Conservation (phyloP, 345 rosid species). For the Pelargonium nanum region DNA sequence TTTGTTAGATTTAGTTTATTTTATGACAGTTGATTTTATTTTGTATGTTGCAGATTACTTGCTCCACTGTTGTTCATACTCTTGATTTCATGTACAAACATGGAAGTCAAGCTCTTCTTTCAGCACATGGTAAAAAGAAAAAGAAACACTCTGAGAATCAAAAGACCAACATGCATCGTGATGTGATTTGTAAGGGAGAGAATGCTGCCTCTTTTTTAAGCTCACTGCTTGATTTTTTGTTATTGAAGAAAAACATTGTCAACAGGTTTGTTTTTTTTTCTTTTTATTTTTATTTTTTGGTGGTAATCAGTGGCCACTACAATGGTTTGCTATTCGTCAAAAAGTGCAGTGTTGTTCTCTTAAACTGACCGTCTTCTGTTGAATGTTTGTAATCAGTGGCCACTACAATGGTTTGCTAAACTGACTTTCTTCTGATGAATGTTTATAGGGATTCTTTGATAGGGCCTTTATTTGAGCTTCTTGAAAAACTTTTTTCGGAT, state of each 20-base stretch:
- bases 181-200: slow-evolving; percentile 30
- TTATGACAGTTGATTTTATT: slow-evolving; percentile 1
- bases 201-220: slow-evolving; percentile 37
- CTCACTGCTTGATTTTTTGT: slow-evolving; percentile 67
- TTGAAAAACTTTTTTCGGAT: slow-evolving; percentile 36
- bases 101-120: slow-evolving; percentile 14
- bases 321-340: no score
- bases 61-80: slow-evolving; percentile 43
- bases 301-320: not conserved
- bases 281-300: not conserved
- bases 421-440: slow-evolving; percentile 5
- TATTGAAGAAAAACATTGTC: slow-evolving; percentile 61
- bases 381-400: slow-evolving; percentile 7
- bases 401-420: not conserved
- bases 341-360: not conserved
- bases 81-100: slow-evolving; percentile 36
- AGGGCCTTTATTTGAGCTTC: slow-evolving; percentile 68
- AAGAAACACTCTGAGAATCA: slow-evolving; percentile 26
- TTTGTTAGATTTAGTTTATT: not conserved
- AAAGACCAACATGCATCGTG: slow-evolving; percentile 19
- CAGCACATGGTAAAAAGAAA: slow-evolving; percentile 42
- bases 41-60: slow-evolving; percentile 48
- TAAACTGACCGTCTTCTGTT: slow-evolving; percentile 5
- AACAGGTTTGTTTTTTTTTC: slow-evolving; percentile 45
- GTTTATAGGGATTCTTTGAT: slow-evolving; percentile 58